Evolutionary conservation across 2,329 filamentous ascomycete genomes (phyloP).

Genomic region (Colletotrichum phormii): DNA sequence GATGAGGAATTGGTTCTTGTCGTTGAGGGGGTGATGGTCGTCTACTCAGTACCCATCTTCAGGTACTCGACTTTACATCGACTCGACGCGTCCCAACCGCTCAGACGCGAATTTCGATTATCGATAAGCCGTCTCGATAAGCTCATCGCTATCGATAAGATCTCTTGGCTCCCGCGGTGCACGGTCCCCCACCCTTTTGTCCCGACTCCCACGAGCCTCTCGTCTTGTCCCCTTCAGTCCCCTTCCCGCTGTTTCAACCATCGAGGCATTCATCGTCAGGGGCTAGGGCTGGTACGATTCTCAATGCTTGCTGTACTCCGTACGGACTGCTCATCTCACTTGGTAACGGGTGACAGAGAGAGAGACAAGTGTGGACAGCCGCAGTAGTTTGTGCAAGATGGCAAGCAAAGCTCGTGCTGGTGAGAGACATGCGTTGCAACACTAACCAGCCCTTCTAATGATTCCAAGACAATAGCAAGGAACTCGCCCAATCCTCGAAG

Average conservation of each 20-base stretch:
- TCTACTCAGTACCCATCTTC: background rate
- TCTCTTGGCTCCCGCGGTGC: slow-evolving; percentile 14
- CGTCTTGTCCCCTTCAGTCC: background rate
- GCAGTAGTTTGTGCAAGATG: background rate
- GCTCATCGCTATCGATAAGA: slow-evolving; percentile 23
- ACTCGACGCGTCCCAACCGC: slow-evolving; percentile 14
- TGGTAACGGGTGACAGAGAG: background rate
- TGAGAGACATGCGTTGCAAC: slow-evolving; percentile 18
- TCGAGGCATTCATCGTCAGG: slow-evolving; percentile 9
- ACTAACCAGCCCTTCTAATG: background rate
- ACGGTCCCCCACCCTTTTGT: background rate
- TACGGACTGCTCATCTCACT: too few relatives aligned
- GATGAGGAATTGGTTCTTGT: background rate
- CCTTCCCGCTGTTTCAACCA: slow-evolving; percentile 20
- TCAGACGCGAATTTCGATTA: slow-evolving; percentile 18
- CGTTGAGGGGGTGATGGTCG: background rate
- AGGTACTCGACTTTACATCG: background rate
- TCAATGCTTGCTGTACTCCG: too few relatives aligned
- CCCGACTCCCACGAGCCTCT: background rate
- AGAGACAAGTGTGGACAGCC: background rate
- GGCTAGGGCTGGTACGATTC: background rate
- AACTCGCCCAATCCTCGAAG: slow-evolving; percentile 18
- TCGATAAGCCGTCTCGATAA: slow-evolving; percentile 29
- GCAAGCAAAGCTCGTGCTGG: background rate
- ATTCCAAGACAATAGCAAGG: background rate